Percentiles rank a stretch among this genome's conserved stretches.
These are phyloP conservation scores for Begonia loranthoides DNA, from an alignment of 306 rosid genomes.

Conservation along the genomic window DNA sequence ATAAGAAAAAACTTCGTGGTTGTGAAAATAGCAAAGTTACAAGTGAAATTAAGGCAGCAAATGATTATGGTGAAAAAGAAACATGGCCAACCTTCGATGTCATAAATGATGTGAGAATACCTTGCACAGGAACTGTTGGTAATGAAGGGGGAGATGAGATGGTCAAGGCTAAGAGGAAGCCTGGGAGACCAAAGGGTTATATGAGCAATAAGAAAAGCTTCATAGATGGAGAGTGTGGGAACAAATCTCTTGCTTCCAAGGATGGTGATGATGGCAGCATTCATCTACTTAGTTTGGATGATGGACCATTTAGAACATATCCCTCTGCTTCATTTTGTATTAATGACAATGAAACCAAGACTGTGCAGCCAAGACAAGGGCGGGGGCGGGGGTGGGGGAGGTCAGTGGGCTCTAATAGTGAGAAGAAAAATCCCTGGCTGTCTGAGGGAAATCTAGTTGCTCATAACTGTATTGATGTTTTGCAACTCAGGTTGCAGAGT, in stretches of 20 bases:
- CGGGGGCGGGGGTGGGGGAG: conserved; percentile 9
- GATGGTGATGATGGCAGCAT: too few species aligned
- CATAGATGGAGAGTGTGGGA: not conserved
- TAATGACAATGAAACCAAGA: conserved; percentile 14
- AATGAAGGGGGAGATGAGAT: conserved; percentile 16
- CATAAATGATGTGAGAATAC: conserved; percentile 1
- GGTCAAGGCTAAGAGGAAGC: conserved; percentile 12
- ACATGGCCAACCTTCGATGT: conserved; percentile 3
- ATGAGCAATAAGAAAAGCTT: not conserved
- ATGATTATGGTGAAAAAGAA: conserved; percentile 11
- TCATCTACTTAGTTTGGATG: too few species aligned
- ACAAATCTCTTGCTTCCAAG: too few species aligned
- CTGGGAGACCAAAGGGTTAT: conserved; percentile 6
- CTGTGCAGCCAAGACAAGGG: conserved; percentile 10
- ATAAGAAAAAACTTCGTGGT: conserved; percentile 7
- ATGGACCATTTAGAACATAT: too few species aligned
- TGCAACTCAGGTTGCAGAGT: too few species aligned
- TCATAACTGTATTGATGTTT: too few species aligned
- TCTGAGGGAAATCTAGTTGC: too few species aligned
- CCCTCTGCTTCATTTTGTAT: not conserved
- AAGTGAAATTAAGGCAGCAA: conserved; percentile 10
- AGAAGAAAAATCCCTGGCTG: not conserved
- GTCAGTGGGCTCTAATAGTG: conserved; percentile 1
- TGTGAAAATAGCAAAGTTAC: conserved; percentile 7
- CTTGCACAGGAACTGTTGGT: conserved; percentile 2